These are phyloP conservation scores for Pythium rishiriense DNA, from an alignment of 352 stramenopile species.

Conservation along the genomic window DNA sequence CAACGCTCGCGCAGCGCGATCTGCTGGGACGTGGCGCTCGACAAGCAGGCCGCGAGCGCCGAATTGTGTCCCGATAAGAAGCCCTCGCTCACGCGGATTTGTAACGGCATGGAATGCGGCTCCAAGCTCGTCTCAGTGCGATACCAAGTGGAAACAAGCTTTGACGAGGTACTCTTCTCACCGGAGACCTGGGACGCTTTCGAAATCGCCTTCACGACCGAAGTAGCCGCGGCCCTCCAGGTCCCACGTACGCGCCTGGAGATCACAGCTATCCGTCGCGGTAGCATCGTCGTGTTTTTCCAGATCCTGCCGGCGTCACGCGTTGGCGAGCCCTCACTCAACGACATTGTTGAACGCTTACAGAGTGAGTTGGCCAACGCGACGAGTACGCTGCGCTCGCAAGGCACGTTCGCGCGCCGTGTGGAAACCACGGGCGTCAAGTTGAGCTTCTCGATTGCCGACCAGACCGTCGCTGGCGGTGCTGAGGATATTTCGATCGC, in stretches of 20 bases:
- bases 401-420: constrained; percentile 62
- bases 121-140: constrained; percentile 64
- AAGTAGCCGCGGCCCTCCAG: constrained; percentile 61
- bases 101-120: constrained; percentile 77
- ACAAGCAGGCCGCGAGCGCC: constrained; percentile 31
- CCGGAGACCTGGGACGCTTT: constrained; percentile 53
- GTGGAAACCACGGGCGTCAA: constrained; percentile 64
- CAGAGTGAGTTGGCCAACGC: constrained; percentile 54
- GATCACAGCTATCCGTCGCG: constrained; percentile 50
- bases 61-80: constrained; percentile 39
- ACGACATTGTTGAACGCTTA: constrained; percentile 64
- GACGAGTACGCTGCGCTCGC: constrained; percentile 60
- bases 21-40: constrained; percentile 38
- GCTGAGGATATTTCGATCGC: constrained; percentile 69
- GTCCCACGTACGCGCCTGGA: constrained; percentile 56
- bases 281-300: constrained; percentile 68
- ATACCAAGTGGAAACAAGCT: constrained; percentile 77
- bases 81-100: constrained; percentile 60
- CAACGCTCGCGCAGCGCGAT: constrained; percentile 41
- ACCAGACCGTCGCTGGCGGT: constrained; percentile 56
- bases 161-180: constrained; percentile 72
- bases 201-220: constrained; percentile 62
- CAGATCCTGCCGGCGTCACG: constrained; percentile 62
- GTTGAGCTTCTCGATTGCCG: constrained; percentile 66
- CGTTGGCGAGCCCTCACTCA: constrained; percentile 59